A percentile compares a stretch with the other conserved stretches of the same genome.
These are phyloP conservation scores for Coriolopsis trogii DNA, from an alignment of 1,284 basidiomycete species.

Conservation along the genomic window DNA sequence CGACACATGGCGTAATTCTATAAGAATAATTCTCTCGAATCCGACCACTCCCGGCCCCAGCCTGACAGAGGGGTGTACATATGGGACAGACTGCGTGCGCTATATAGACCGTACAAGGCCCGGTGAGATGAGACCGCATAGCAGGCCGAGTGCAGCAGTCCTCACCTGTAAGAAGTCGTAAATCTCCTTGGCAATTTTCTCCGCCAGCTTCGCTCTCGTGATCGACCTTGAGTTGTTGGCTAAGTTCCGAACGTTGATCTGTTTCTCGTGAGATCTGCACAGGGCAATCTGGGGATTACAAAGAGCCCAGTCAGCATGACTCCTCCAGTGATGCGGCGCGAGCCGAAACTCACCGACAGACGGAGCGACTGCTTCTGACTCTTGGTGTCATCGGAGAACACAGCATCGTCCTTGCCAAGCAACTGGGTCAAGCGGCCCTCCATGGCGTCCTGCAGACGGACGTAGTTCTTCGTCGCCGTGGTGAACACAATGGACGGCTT, in stretches of 20 bases:
- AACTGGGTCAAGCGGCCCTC: background rate
- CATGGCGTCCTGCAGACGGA: conserved; percentile 17
- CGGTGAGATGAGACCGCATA: background rate
- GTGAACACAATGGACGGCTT: conserved; percentile 12
- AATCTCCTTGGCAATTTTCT: conserved; percentile 22
- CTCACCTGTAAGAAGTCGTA: conserved; percentile 18
- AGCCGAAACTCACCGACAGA: conserved; percentile 14
- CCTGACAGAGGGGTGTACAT: background rate
- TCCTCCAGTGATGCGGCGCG: too few species aligned
- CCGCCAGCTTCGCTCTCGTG: conserved; percentile 17
- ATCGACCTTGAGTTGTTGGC: conserved; percentile 13
- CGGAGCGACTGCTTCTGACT: conserved; percentile 22
- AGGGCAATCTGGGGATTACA: conserved; percentile 8
- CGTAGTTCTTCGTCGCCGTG: conserved; percentile 7
- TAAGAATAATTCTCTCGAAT: conserved; percentile 20
- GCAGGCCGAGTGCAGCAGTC: background rate
- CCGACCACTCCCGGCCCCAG: conserved; percentile 13
- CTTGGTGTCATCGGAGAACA: conserved; percentile 14
- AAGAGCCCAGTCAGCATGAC: too few species aligned
- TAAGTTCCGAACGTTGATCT: conserved; percentile 21
- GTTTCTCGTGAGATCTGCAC: conserved; percentile 14
- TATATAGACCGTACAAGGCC: background rate
- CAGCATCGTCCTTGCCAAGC: conserved; percentile 8
- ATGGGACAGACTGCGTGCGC: background rate
- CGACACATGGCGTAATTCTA: conserved; percentile 22